A percentile compares a stretch with the other conserved stretches of the same genome.
These are phyloP conservation scores for Silene uniflora DNA, from an alignment of 148 eudicot genomes.

Conservation along the genomic window DNA sequence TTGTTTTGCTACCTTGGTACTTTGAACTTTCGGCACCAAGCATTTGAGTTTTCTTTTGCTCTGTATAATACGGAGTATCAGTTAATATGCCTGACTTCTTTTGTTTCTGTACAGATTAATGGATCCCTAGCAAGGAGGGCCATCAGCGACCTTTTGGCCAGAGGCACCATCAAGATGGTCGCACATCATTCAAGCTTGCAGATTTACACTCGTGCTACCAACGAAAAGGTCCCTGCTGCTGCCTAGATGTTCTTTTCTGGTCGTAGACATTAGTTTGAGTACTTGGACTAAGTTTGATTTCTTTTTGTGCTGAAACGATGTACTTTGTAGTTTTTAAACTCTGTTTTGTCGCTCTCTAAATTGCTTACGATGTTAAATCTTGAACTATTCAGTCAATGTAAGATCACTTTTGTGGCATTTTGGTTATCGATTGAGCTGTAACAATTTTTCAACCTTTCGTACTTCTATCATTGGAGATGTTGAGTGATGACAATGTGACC, in stretches of 20 bases:
- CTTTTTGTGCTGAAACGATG: not conserved
- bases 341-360: not conserved
- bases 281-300: not conserved
- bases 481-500: too few species aligned
- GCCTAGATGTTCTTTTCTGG: conserved; percentile 4
- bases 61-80: not conserved
- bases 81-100: not conserved
- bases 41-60: not conserved
- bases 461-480: too few species aligned
- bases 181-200: conserved; percentile 77
- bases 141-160: conserved; percentile 54
- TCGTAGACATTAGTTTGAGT: not conserved
- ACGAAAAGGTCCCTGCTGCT: conserved; percentile 31
- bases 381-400: too few species aligned
- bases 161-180: conserved; percentile 74
- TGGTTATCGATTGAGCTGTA: too few species aligned
- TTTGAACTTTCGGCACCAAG: too few species aligned
- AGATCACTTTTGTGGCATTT: too few species aligned
- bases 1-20: too few species aligned
- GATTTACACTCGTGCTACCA: conserved; percentile 73
- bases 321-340: not conserved
- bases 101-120: conserved; percentile 39
- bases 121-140: conserved; percentile 82
- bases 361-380: not conserved
- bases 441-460: too few species aligned